A percentile compares a stretch with the other conserved stretches of the same genome.
phyloP scores from a whole-genome alignment of 768 basidiomycete genomes.

The Phaeolepiota aurea region DNA sequence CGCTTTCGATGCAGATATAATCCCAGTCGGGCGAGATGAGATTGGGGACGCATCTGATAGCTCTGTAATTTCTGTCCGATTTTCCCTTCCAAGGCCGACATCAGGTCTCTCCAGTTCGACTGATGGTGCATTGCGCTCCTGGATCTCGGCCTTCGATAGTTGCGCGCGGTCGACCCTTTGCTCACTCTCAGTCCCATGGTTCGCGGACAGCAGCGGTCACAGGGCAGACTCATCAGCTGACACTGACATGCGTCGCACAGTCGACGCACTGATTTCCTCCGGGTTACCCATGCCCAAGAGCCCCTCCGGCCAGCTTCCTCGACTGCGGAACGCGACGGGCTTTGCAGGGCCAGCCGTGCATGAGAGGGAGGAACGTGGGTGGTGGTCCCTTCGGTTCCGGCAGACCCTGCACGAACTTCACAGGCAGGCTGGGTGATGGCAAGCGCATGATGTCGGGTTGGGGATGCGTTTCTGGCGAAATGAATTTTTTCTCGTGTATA shows the following conservation, averaged over 20 bases:
- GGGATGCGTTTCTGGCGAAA: not conserved
- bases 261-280: constrained; percentile 27
- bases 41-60: not conserved
- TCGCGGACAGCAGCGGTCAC: not conserved
- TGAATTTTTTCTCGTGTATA: not conserved
- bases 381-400: constrained; percentile 66
- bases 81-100: not conserved
- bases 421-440: not conserved
- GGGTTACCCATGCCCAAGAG: constrained; percentile 62
- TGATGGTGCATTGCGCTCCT: constrained; percentile 14
- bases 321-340: constrained; percentile 9
- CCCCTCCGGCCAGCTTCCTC: constrained; percentile 50
- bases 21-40: not conserved
- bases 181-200: constrained; percentile 20
- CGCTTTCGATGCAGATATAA: not conserved
- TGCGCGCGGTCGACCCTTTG: constrained; percentile 41
- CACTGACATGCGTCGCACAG: constrained; percentile 11
- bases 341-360: constrained; percentile 18
- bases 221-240: not conserved
- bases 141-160: constrained; percentile 45
- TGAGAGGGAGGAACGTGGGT: constrained; percentile 64
- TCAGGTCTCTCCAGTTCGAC: not conserved
- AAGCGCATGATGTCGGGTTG: not conserved
- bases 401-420: constrained; percentile 33
- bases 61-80: not conserved